Base-by-base conservation (phyloP, 2,329 filamentous ascomycete genomes). In the Eutypa lata region DNA sequence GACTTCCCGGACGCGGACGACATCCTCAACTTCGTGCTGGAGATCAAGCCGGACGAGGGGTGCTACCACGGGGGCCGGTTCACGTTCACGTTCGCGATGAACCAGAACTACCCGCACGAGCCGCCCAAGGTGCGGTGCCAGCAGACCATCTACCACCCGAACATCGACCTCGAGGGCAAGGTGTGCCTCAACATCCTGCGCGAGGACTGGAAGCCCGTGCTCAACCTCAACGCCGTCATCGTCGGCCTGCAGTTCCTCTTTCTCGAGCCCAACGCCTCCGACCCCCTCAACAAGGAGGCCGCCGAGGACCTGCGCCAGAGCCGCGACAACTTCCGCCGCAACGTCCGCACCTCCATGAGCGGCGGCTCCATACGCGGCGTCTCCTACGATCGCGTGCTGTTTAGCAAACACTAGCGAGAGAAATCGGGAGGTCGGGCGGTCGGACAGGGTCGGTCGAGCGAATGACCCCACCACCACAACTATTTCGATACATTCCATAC, bases 71-170 rank as follows among this genome's bases (percentile, higher is more conserved):
- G 85, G 63, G 93, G 93, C 53, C 78, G 79, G 54, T 99, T 97
- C 75, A 85, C 86, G 55, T 99, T 99, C 73, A 88, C 83, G 59
- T 97, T 99, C 73, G 83, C 84, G 58, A 96, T 99, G 76, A 91
- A 90, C 73, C 89, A 93, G 68, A 94, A 89, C 76, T 99, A 96
- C 74, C 94, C 94, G 0, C 94, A 97, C 75, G 92, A 97, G 71
- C 92, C 94, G 57, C 94, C 94, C 19, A 97, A 97, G 75, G 94
- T 99, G 63, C 94, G 90, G 68, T 97, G 94, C 76, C 89, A 87
- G 62, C 90, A 99, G 75, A 97, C 96, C 80, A 97, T 99, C 65
- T 99, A 99, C 76, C 94, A 99, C 71, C 94, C 94, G 6, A 99
- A 99, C 73, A 99, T 99, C 69, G 94, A 99, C 68, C 81, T 96